Base-by-base conservation (phyloP, 305 asterid species). In the Fraxinus xanthoxyloides region DNA sequence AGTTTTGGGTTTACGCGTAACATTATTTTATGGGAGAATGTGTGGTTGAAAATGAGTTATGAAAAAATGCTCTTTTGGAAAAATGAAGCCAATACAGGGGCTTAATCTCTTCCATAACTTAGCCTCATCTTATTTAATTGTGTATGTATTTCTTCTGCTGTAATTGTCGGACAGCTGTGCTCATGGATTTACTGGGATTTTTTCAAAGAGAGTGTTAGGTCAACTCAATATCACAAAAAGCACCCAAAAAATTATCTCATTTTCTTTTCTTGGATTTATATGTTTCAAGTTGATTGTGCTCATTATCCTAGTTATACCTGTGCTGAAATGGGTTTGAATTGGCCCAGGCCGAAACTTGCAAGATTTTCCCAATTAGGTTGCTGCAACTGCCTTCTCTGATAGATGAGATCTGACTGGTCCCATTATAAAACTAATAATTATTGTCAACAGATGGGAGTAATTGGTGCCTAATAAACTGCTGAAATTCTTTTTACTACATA, bases 71-170 rank as follows among this genome's bases (percentile, higher is more conserved):
- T 3, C 4, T 3, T 32, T 32, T 32, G 35, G 35, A 32, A 32
- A 32, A 32, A 32, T 32, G 35, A 32, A 32, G 35, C 35, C 35
- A 32, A 32, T 3, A 3, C 35, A 4, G 35, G 35, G 35, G 35
- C 5, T 32, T 9, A 26, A 38, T 69, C 34, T 35, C 80, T 77
- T 17, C 72, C 77, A 79, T 85, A 70, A 24, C 81, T 36, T 7
- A 13, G 75, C 24, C 28, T 59, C 34, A 24, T 28, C 43, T 69
- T 72, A 63, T 78, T 59, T 69, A 56, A 7, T 32, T 63, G 81
- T 40, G 48, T 77, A 51, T 51, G 54, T 38, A 46, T 73, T 75
- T 69, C 46, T 59, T 10, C 7, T 76, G 4, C 6, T 34, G 7
- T 72, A 26, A 19, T 28, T 43, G 26, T 31, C 69, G 32, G n/a